These are phyloP conservation scores for Aspergillus conjunctus DNA, from an alignment of 495 filamentous ascomycete genomes.

Conservation along the genomic window DNA sequence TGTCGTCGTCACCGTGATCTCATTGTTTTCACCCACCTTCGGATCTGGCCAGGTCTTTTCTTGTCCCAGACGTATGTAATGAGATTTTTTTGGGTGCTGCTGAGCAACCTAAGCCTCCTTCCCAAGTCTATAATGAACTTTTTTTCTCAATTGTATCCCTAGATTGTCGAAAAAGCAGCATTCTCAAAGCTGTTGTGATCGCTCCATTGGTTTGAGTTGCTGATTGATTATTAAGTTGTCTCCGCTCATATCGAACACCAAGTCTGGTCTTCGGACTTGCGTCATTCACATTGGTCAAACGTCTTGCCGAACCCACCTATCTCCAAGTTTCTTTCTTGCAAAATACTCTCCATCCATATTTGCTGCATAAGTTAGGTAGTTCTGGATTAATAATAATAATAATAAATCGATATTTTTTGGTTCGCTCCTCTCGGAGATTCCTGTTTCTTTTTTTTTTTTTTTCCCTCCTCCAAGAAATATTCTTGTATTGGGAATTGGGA, in stretches of 20 bases:
- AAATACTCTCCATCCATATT: constrained; percentile 19
- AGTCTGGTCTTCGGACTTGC: constrained; percentile 11
- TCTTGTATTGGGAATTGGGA: constrained; percentile 1
- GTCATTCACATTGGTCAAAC: constrained; percentile 28
- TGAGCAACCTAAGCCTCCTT: not conserved
- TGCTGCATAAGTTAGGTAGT: constrained; percentile 22
- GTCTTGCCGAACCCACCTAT: constrained; percentile 30
- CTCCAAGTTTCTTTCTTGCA: constrained; percentile 26
- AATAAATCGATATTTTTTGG: constrained; percentile 12
- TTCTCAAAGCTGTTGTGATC: not conserved
- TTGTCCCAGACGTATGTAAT: not conserved
- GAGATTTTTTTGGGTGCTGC: not conserved
- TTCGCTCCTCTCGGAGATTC: too few species aligned
- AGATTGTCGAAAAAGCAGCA: not conserved
- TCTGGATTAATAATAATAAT: constrained; percentile 14
- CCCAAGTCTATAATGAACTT: not conserved
- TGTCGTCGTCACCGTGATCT: constrained; percentile 46
- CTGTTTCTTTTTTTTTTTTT: constrained; percentile 4
- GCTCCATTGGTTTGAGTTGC: constrained; percentile 2
- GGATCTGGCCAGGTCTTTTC: constrained; percentile 13
- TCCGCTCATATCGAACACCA: constrained; percentile 2
- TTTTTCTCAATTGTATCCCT: not conserved
- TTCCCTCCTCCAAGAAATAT: constrained; percentile 5
- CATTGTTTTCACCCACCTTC: constrained; percentile 24
- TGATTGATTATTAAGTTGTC: not conserved